Evolutionary conservation across 768 basidiomycete species (phyloP).

Genomic region (Mycena amicta): DNA sequence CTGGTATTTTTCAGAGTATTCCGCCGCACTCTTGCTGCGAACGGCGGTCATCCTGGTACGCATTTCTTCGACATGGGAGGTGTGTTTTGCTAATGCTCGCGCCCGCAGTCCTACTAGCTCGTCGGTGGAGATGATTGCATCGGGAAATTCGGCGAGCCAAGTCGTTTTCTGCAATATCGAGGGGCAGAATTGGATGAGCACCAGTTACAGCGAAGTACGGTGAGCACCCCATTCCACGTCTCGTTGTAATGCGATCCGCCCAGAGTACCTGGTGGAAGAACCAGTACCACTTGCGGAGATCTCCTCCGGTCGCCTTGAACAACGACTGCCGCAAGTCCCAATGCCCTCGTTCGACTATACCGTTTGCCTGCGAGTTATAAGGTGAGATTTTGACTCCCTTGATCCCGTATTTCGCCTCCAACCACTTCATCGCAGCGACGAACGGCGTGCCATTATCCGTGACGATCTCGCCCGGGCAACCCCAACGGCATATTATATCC

Average conservation of each 20-base stretch:
- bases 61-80: conserved; percentile 21
- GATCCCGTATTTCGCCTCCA: conserved; percentile 33
- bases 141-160: conserved; percentile 25
- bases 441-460: conserved; percentile 39
- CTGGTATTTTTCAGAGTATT: conserved; percentile 25
- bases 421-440: conserved; percentile 25
- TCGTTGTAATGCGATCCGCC: conserved; percentile 24
- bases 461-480: conserved; percentile 35
- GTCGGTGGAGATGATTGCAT: conserved; percentile 1
- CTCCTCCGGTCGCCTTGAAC: conserved; percentile 20
- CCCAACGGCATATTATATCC: conserved; percentile 39
- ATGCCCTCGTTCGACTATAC: conserved; percentile 37
- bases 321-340: conserved; percentile 28
- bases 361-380: conserved; percentile 47
- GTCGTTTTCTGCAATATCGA: conserved; percentile 32
- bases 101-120: conserved; percentile 26
- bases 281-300: conserved; percentile 26
- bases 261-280: conserved; percentile 22
- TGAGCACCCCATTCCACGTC: conserved; percentile 20
- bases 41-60: neutral
- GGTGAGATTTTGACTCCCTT: conserved; percentile 41
- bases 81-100: conserved; percentile 11
- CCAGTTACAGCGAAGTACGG: conserved; percentile 25
- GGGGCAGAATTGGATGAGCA: conserved; percentile 22
- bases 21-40: conserved; percentile 16